Evolutionary conservation across 768 basidiomycete species (phyloP).

Genomic region (Macrolepiota fuliginosa): DNA sequence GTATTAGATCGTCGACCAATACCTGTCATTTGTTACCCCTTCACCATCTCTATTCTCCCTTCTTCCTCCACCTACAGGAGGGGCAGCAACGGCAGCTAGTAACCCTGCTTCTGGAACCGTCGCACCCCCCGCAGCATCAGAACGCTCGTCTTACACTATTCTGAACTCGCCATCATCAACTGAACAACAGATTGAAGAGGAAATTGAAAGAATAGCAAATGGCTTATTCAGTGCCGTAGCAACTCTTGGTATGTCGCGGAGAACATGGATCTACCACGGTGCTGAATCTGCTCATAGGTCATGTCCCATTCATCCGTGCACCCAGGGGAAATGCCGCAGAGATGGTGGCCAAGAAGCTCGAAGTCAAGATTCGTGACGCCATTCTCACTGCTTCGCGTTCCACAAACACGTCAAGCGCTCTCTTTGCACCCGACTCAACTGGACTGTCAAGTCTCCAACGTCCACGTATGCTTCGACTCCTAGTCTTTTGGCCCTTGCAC

Average conservation of each 20-base stretch:
- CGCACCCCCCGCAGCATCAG: conserved; percentile 28
- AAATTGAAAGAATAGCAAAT: conserved; percentile 87
- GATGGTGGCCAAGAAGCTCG: conserved; percentile 97
- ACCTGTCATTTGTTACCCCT: conserved; percentile 93
- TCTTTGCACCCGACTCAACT: conserved; percentile 79
- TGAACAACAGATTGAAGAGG: conserved; percentile 88
- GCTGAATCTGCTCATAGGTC: conserved; percentile 44
- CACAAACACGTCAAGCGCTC: conserved; percentile 48
- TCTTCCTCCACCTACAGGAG: conserved; percentile 47
- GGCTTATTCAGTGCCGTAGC: conserved; percentile 92
- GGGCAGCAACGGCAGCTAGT: conserved; percentile 15
- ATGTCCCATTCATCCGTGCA: conserved; percentile 92
- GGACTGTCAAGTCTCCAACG: conserved; percentile 85
- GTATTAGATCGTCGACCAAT: conserved; percentile 86
- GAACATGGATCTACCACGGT: not conserved
- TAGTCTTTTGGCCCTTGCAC: not conserved
- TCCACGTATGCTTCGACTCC: conserved; percentile 56
- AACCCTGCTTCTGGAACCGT: conserved; percentile 31
- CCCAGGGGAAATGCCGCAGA: conserved; percentile 97
- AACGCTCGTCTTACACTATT: conserved; percentile 65
- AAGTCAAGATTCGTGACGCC: conserved; percentile 87
- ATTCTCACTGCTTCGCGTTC: conserved; percentile 68
- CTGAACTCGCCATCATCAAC: conserved; percentile 89
- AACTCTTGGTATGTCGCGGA: conserved; percentile 63
- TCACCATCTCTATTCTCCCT: conserved; percentile 92